Evolutionary conservation across 169 alveolate species (phyloP), one percentile per base, ranked within the genome.

Genomic region (Plasmodium blacklocki): DNA sequence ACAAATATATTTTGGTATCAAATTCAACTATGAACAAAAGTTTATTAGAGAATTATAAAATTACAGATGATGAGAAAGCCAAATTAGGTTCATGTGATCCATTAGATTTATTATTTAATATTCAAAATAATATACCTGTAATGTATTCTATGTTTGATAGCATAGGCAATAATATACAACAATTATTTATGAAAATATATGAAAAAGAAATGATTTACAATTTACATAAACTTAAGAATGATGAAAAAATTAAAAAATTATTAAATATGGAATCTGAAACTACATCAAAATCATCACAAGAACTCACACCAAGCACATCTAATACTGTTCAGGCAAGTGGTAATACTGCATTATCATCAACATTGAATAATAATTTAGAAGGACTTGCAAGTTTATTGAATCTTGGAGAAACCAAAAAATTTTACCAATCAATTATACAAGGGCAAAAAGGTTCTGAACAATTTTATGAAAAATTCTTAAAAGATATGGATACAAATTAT

Each of bases 121-220:
- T 78, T 9, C 89, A 78, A 45, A 78, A 78, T 19, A 78, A 78
- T 2, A 39, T 78, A 29, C 78, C 64, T 26, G 70, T 49, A 11
- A 78, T 78, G 89, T 78, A 78, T 58, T 78, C 89, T 0, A 7
- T 78, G 18, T 78, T 29, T 78, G 89, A 78, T 12, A 50, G 49
- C 18, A 0, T 66, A 43, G 54, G 0, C 71, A 32, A 47, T 43
- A 60, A 9, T 23, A 12, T 78, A 8, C 80, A 52, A 70, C 43
- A 66, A 43, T 19, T 47, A 1, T 66, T 64, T 23, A 15, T 23
- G n/a, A 63, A 78, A 23, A n/a, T 78, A 23, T 64, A 64, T 58
- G 21, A 78, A 45, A 78, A 78, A 15, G 89, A 78, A 64, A 63
- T 78, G 71, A 0, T 78, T 54, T 78, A 66, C 15, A 64, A 59